Base-by-base conservation (phyloP, 257 asterid species). In the Ajuga chamaepitys region DNA sequence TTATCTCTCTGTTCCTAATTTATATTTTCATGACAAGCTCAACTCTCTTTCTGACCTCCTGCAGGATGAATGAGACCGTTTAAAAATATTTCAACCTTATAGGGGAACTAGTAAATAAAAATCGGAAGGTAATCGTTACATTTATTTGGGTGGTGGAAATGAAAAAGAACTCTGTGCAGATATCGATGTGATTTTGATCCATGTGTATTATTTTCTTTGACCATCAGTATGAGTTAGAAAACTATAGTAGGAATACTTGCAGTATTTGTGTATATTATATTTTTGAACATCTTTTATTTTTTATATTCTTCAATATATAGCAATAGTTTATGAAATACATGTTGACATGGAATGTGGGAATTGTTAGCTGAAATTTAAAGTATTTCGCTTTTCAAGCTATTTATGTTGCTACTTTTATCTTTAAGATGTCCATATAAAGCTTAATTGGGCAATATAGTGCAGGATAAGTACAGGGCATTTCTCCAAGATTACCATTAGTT, bases 41-140 rank as follows among this genome's bases (percentile, higher is more conserved):
- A 74, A 16, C 24, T 41, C 26, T 30, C 28, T 48, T 32, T 74
- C 59, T 26, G 50, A 58, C 26, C 54, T 8, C 53, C 62, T 82
- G 80, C 95, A 91, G 98, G 90, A 85, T 85, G 95, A 77, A 30
- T n/a, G n/a, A n/a, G n/a, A n/a, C n/a, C n/a, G n/a, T n/a, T n/a
- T n/a, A n/a, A n/a, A n/a, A n/a, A n/a, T n/a, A n/a, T n/a, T n/a
- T n/a, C n/a, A n/a, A n/a, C n/a, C n/a, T n/a, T n/a, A n/a, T n/a
- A n/a, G n/a, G n/a, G n/a, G n/a, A n/a, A n/a, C n/a, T n/a, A n/a
- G n/a, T n/a, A n/a, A n/a, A n/a, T n/a, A n/a, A n/a, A n/a, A n/a
- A n/a, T n/a, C n/a, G n/a, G n/a, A n/a, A n/a, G n/a, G n/a, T n/a
- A n/a, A n/a, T n/a, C n/a, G n/a, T n/a, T n/a, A n/a, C n/a, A n/a